Conservation (phyloP, 2,329 filamentous ascomycete genomes). For the Neofusicoccum cordaticola region DNA sequence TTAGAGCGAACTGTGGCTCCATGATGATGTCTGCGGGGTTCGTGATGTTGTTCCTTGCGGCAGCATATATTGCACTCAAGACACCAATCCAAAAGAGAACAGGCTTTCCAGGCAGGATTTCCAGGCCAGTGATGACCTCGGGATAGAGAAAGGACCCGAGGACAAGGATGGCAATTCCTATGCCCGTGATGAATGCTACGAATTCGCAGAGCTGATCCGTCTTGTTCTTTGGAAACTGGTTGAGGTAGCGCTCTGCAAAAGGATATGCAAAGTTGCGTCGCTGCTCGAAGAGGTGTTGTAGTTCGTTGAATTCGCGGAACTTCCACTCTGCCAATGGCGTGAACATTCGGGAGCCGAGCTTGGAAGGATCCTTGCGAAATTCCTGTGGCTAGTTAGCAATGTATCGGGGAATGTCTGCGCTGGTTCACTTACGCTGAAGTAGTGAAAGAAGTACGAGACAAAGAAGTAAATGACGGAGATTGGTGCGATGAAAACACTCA, state of each 20-base stretch:
- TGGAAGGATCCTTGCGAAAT: slow-evolving; percentile 89
- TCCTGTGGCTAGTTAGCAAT: slow-evolving; percentile 54
- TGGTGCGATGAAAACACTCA: slow-evolving; percentile 83
- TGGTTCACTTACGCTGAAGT: slow-evolving; percentile 70
- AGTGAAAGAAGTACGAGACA: slow-evolving; percentile 88
- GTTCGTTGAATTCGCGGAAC: slow-evolving; percentile 96
- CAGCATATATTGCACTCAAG: slow-evolving; percentile 78
- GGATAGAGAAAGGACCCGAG: slow-evolving; percentile 84
- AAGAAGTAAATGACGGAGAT: slow-evolving; percentile 84
- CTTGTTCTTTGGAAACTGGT: slow-evolving; percentile 95
- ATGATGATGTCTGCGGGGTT: slow-evolving; percentile 82
- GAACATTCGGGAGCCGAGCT: slow-evolving; percentile 84
- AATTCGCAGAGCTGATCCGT: slow-evolving; percentile 81
- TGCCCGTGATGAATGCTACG: slow-evolving; percentile 81
- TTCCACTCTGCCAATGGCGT: slow-evolving; percentile 96
- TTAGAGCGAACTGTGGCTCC: slow-evolving; percentile 85
- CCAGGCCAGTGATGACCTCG: slow-evolving; percentile 86
- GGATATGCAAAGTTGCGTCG: slow-evolving; percentile 92
- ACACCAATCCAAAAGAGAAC: slow-evolving; percentile 87
- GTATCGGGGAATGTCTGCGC: not conserved
- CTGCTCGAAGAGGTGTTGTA: slow-evolving; percentile 86
- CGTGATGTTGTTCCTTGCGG: slow-evolving; percentile 77
- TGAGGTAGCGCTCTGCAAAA: slow-evolving; percentile 86
- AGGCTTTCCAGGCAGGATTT: slow-evolving; percentile 83
- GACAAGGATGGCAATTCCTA: slow-evolving; percentile 80